These are phyloP conservation scores for Chaetomium sp. DNA, from an alignment of 2,329 filamentous ascomycete species.

Conservation along the genomic window DNA sequence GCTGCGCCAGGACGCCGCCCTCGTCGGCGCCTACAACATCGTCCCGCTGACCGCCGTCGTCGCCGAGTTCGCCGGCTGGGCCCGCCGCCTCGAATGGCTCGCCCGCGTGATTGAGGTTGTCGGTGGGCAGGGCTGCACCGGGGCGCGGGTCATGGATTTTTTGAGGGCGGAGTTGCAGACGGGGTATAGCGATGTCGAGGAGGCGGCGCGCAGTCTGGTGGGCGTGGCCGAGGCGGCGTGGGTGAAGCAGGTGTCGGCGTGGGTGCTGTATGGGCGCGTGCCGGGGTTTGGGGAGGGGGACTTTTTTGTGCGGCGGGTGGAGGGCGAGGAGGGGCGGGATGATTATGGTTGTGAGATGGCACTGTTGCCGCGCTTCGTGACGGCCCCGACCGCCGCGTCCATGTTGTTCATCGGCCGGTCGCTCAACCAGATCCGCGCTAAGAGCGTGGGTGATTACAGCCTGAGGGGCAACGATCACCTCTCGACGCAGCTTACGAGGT, in stretches of 20 bases:
- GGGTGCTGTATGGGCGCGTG: conserved; percentile 85
- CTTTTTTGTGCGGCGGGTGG: conserved; percentile 67
- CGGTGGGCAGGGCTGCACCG: conserved; percentile 55
- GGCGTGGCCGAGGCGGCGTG: conserved; percentile 82
- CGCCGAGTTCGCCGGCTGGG: conserved; percentile 85
- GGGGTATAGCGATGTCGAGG: conserved; percentile 84
- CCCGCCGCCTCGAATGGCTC: conserved; percentile 81
- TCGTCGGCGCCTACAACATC: conserved; percentile 90
- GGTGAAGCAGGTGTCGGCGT: conserved; percentile 86
- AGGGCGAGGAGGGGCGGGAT: conserved; percentile 38
- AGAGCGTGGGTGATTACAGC: conserved; percentile 49
- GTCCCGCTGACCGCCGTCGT: conserved; percentile 87
- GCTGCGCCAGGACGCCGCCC: conserved; percentile 71
- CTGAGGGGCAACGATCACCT: conserved; percentile 61
- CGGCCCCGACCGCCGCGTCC: conserved; percentile 70
- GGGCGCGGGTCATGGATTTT: conserved; percentile 74
- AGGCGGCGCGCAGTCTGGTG: conserved; percentile 72
- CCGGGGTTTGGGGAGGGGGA: conserved; percentile 78
- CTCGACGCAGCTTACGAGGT: conserved; percentile 67
- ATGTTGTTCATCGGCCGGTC: conserved; percentile 91
- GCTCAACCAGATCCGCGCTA: conserved; percentile 75
- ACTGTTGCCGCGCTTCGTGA: conserved; percentile 79
- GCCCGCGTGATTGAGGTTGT: conserved; percentile 74
- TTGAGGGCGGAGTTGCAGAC: conserved; percentile 78
- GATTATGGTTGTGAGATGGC: conserved; percentile 61